Evolutionary conservation across 176 grass and related monocot genomes (phyloP), one percentile per base, ranked within the genome.

Genomic region (Rhipidocladum racemiflorum): DNA sequence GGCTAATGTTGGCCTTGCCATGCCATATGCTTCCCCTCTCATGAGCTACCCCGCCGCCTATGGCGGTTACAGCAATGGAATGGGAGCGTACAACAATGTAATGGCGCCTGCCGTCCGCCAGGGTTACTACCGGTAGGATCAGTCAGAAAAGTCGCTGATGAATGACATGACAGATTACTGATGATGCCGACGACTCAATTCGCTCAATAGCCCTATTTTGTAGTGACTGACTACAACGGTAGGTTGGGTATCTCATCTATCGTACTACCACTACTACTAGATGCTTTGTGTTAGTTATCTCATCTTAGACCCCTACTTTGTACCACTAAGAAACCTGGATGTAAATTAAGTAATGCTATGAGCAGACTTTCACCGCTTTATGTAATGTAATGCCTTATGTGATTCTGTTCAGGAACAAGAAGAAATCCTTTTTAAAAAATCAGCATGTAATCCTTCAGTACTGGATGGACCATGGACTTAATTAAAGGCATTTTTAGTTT

Each of bases 171-270:
- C 71, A 90, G 90, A 91, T 78, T 64, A 88, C 87, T 85, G 82
- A 88, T 94, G 64, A 87, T 85, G 81, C 61, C 69, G 56, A 86
- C 30, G 43, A 86, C 72, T 63, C 61, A 68, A 73, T 80, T 30
- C 45, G 44, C 70, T n/a, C 51, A 87, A 91, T 91, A 83, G 86
- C 68, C 83, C 83, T 84, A 85, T 97, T 89, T 97, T 93, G 88
- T 91, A 93, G 90, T 83, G 90, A 93, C 93, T 97, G 88, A 91
- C 78, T 84, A 89, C 91, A 74, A 84, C 30, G 80, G 86, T 94
- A 93, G 86, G 89, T 89, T 88, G 88, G 81, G 78, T 89, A 68
- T 25, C 30, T 82, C 65, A 60, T 83, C 60, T 83, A 44, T 42
- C 79, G 79, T 73, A 45, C 23, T 70, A 84, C 81, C 48, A 73